A percentile compares a stretch with the other conserved stretches of the same genome.
These are phyloP conservation scores for Podaxis sp. DNA, from an alignment of 768 basidiomycete species.

Conservation along the genomic window DNA sequence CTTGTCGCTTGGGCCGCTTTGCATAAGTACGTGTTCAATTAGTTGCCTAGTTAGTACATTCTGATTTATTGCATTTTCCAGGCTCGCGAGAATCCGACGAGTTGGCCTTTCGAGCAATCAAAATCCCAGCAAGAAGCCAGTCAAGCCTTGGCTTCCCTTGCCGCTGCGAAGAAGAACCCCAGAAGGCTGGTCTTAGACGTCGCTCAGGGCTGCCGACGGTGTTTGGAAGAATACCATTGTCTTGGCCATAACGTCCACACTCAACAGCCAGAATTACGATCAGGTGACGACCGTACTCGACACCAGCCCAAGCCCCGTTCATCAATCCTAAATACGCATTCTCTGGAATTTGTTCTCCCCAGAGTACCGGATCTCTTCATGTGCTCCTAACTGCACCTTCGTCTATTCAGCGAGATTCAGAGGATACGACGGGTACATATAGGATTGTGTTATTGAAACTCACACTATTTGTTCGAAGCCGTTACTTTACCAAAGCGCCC, in stretches of 20 bases:
- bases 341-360: not conserved
- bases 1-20: slow-evolving; percentile 67
- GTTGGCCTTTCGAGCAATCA: slow-evolving; percentile 43
- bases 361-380: not conserved
- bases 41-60: slow-evolving; percentile 11
- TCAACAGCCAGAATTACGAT: not conserved
- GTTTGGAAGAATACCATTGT: not conserved
- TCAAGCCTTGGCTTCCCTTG: slow-evolving; percentile 45
- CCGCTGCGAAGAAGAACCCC: slow-evolving; percentile 41
- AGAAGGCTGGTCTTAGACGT: slow-evolving; percentile 39
- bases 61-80: slow-evolving; percentile 20
- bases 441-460: not conserved
- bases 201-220: not conserved
- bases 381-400: not conserved
- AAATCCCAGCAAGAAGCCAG: slow-evolving; percentile 23
- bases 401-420: not conserved
- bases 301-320: not conserved
- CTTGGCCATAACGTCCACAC: not conserved
- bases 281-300: not conserved
- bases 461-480: not conserved
- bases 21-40: slow-evolving; percentile 45
- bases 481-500: not conserved
- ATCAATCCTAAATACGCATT: not conserved
- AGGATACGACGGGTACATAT: not conserved
- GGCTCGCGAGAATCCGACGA: slow-evolving; percentile 46